Percentiles rank a stretch among this genome's conserved stretches.
Evolutionary conservation across 805 yeast species (phyloP).

Genomic region (Kluyveromyces siamensis): DNA sequence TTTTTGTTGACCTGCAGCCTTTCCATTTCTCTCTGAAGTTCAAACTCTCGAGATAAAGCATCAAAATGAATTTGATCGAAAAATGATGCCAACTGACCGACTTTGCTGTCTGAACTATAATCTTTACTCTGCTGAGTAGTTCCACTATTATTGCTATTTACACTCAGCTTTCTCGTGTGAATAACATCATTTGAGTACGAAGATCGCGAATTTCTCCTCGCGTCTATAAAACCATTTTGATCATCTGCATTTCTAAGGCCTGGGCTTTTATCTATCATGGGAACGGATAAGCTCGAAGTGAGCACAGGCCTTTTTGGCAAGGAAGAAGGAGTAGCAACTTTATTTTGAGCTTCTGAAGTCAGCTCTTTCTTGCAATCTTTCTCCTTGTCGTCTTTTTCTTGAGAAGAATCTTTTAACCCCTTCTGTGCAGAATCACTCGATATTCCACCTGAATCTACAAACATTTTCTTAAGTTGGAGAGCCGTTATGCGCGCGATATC

Average conservation of each 20-base stretch:
- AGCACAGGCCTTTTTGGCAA: not conserved
- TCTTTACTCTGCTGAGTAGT: slow-evolving; percentile 10
- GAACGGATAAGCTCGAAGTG: not conserved
- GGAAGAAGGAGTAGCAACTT: not conserved
- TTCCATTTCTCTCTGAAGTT: slow-evolving; percentile 75
- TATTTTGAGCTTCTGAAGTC: not conserved
- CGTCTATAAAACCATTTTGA: not conserved
- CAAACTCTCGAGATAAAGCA: slow-evolving; percentile 76
- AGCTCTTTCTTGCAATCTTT: not conserved
- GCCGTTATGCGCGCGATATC: slow-evolving; percentile 89
- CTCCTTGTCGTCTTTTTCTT: not conserved
- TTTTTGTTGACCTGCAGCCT: slow-evolving; percentile 50
- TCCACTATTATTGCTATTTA: slow-evolving; percentile 8
- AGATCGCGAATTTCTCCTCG: not conserved
- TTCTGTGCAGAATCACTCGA: slow-evolving; percentile 2
- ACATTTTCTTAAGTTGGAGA: slow-evolving; percentile 68
- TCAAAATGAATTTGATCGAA: slow-evolving; percentile 73
- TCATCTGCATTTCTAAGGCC: not conserved
- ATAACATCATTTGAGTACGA: not conserved
- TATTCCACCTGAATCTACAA: slow-evolving; percentile 40
- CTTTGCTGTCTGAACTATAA: slow-evolving; percentile 34
- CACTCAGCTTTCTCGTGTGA: slow-evolving; percentile 6
- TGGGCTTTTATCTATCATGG: not conserved
- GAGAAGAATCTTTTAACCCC: slow-evolving; percentile 4
- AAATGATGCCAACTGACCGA: slow-evolving; percentile 55